Evolutionary conservation across 1,139 yeast genomes (phyloP).

Genomic region (Geotrichum histeridarum): DNA sequence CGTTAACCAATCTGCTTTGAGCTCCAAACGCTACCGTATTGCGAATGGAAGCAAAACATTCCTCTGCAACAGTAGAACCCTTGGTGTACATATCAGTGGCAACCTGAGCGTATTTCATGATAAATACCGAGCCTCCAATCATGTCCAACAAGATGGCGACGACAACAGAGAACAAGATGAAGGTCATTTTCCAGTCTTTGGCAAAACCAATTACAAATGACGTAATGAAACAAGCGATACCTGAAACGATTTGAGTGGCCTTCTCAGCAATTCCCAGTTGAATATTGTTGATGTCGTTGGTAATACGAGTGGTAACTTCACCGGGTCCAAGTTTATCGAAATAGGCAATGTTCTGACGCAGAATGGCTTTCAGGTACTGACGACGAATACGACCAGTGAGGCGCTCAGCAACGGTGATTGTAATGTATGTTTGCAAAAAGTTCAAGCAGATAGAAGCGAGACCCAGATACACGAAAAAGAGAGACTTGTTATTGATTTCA

Average conservation of each 20-base stretch:
- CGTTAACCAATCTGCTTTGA: conserved; percentile 38
- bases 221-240: conserved; percentile 39
- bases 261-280: conserved; percentile 46
- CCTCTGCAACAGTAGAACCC: conserved; percentile 43
- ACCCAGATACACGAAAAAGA: conserved; percentile 40
- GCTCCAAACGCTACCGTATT: conserved; percentile 44
- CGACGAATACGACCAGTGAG: conserved; percentile 42
- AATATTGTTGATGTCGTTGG: conserved; percentile 41
- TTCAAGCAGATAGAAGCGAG: conserved; percentile 38
- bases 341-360: conserved; percentile 43
- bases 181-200: conserved; percentile 40
- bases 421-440: conserved; percentile 36
- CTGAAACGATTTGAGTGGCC: conserved; percentile 40
- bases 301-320: conserved; percentile 43
- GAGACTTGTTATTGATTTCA: conserved; percentile 35
- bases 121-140: conserved; percentile 31
- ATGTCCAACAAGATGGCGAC: conserved; percentile 33
- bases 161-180: conserved; percentile 39
- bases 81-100: conserved; percentile 35
- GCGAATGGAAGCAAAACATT: conserved; percentile 40
- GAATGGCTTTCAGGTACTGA: conserved; percentile 38
- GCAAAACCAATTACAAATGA: conserved; percentile 42
- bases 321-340: conserved; percentile 45
- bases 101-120: conserved; percentile 35
- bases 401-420: conserved; percentile 42